Conservation (phyloP, 1,284 basidiomycete genomes). For the Chalciporus sp. region DNA sequence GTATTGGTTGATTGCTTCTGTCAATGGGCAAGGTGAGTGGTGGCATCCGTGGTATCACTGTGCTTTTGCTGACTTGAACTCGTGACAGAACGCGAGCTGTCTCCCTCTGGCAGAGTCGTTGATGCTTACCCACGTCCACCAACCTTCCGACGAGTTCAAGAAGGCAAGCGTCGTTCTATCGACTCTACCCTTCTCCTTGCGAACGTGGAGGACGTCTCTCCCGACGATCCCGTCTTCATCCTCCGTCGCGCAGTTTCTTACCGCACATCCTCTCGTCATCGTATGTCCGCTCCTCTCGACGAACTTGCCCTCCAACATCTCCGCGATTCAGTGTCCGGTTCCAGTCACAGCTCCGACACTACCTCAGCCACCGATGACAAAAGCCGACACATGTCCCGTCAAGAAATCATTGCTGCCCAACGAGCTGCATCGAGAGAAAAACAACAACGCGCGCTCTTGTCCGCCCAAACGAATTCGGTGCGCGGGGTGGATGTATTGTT, state of each 20-base stretch:
- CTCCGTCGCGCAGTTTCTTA: slow-evolving; percentile 79
- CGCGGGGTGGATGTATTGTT: slow-evolving; percentile 87
- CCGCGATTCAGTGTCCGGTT: slow-evolving; percentile 62
- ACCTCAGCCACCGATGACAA: slow-evolving; percentile 27
- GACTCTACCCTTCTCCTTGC: slow-evolving; percentile 79
- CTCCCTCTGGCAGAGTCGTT: slow-evolving; percentile 78
- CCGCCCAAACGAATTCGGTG: slow-evolving; percentile 79
- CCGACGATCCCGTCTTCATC: slow-evolving; percentile 88
- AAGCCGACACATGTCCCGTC: slow-evolving; percentile 53
- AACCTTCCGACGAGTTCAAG: slow-evolving; percentile 60
- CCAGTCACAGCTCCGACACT: slow-evolving; percentile 48
- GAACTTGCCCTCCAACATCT: slow-evolving; percentile 73
- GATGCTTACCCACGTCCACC: slow-evolving; percentile 86
- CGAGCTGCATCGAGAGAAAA: slow-evolving; percentile 82
- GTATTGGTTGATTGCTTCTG: slow-evolving; percentile 71
- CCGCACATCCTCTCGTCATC: slow-evolving; percentile 64
- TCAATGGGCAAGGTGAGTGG: slow-evolving; percentile 64
- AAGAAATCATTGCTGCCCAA: slow-evolving; percentile 93
- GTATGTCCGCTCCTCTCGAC: slow-evolving; percentile 72
- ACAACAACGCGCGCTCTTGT: slow-evolving; percentile 85
- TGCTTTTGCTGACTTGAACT: slow-evolving; percentile 12
- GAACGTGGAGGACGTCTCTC: slow-evolving; percentile 71
- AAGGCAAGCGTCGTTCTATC: slow-evolving; percentile 83
- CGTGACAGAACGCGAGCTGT: slow-evolving; percentile 68
- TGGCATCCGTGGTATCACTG: neutral